A percentile compares a stretch with the other conserved stretches of the same genome.
Conservation (phyloP, 495 filamentous ascomycete genomes). For the Penicillium canescens region DNA sequence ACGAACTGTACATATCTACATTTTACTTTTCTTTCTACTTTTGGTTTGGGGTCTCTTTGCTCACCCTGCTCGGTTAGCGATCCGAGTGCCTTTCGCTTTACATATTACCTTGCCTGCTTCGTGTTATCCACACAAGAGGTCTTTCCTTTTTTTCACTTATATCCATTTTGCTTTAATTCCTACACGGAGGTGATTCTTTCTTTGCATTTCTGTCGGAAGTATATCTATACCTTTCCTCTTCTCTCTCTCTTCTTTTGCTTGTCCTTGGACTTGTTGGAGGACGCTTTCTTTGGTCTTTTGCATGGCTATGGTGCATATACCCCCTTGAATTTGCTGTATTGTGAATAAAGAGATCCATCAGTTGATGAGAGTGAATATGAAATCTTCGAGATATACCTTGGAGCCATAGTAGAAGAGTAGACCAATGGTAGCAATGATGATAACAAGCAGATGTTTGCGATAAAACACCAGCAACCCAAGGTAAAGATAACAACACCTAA, state of each 20-base stretch:
- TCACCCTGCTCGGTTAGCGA: conserved; percentile 14
- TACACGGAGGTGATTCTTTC: conserved; percentile 20
- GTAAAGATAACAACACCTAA: no score
- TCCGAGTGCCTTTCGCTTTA: conserved; percentile 28
- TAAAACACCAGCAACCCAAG: no score
- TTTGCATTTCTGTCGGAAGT: conserved; percentile 25
- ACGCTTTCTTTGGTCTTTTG: conserved; percentile 32
- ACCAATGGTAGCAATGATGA: neutral
- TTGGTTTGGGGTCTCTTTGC: neutral
- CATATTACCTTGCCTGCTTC: conserved; percentile 22
- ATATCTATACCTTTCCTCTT: conserved; percentile 10
- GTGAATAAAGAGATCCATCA: conserved; percentile 25
- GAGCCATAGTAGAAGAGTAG: neutral
- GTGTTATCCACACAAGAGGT: conserved; percentile 21
- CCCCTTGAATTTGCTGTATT: conserved; percentile 40
- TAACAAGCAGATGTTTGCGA: neutral
- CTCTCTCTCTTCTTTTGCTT: neutral
- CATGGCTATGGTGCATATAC: conserved; percentile 43
- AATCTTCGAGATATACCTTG: conserved; percentile 1
- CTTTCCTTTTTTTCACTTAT: conserved; percentile 15
- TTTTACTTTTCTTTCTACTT: conserved; percentile 23
- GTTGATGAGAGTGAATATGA: conserved; percentile 13
- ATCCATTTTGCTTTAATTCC: conserved; percentile 23
- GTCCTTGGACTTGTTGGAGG: conserved; percentile 14
- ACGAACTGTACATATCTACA: conserved; percentile 40